Conservation (phyloP, 345 rosid species). For the Psidium friedrichsthalianum region DNA sequence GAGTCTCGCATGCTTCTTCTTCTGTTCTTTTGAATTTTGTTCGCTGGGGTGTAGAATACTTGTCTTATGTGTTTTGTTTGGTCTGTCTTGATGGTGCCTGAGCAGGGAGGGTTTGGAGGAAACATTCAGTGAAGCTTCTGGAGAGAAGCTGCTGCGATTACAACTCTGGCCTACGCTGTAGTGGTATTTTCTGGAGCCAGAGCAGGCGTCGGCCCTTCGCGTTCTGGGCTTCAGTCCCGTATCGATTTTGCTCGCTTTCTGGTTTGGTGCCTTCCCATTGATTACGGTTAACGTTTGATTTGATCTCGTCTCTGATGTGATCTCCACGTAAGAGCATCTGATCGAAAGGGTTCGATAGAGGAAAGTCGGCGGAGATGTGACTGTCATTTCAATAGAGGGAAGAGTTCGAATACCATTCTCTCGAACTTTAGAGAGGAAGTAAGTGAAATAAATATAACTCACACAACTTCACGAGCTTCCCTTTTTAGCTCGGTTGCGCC, state of each 20-base stretch:
- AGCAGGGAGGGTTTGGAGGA: constrained; percentile 13
- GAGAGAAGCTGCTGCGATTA: constrained; percentile 35
- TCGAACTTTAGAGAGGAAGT: not conserved
- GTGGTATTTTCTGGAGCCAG: constrained; percentile 27
- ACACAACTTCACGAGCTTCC: not conserved
- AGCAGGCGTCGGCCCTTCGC: constrained; percentile 21
- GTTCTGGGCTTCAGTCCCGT: constrained; percentile 19
- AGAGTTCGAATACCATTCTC: not conserved
- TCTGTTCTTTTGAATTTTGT: not conserved
- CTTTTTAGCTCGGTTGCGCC: not conserved
- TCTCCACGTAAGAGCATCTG: not conserved
- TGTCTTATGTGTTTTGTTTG: not conserved
- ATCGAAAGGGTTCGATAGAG: not conserved
- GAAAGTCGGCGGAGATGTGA: constrained; percentile 22
- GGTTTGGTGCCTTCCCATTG: constrained; percentile 60
- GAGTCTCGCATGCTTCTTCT: not conserved
- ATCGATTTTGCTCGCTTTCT: constrained; percentile 10
- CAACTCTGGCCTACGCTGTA: constrained; percentile 70
- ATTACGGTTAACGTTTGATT: constrained; percentile 48
- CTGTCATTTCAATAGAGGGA: not conserved
- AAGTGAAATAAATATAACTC: not conserved
- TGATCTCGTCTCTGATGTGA: not conserved
- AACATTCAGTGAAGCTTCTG: constrained; percentile 29
- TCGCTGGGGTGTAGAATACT: not conserved
- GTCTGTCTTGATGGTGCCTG: not conserved